These are phyloP conservation scores for Elongisporangium senticosum DNA, from an alignment of 352 stramenopile species.

Conservation along the genomic window DNA sequence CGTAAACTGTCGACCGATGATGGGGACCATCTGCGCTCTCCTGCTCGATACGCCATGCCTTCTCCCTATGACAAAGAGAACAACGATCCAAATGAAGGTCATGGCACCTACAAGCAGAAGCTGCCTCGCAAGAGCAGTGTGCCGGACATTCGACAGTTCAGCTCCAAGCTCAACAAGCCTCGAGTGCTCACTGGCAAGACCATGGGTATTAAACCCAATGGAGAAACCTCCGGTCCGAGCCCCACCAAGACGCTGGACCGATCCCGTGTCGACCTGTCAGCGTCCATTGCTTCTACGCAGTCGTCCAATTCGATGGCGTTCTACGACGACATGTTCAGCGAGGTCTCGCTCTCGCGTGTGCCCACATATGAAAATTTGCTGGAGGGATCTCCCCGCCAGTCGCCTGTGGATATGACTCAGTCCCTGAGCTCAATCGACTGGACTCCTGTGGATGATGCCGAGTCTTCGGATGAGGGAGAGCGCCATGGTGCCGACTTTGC, in stretches of 20 bases:
- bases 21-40: background rate
- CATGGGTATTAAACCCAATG: background rate
- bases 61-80: background rate
- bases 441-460: slow-evolving; percentile 33
- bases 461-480: background rate
- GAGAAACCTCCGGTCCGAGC: background rate
- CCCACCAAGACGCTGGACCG: slow-evolving; percentile 20
- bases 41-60: background rate
- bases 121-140: background rate
- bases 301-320: slow-evolving; percentile 32
- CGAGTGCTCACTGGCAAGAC: background rate
- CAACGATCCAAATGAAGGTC: background rate
- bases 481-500: background rate
- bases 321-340: slow-evolving; percentile 63
- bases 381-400: slow-evolving; percentile 27
- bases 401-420: slow-evolving; percentile 21
- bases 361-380: slow-evolving; percentile 7
- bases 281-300: slow-evolving; percentile 65
- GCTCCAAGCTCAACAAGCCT: background rate
- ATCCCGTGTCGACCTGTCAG: slow-evolving; percentile 41
- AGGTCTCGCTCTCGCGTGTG: slow-evolving; percentile 20
- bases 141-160: background rate
- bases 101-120: background rate
- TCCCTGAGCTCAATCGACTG: slow-evolving; percentile 48
- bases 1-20: slow-evolving; percentile 28